Conservation (phyloP, 202 grass and related monocot genomes). For the Carex arenaria region DNA sequence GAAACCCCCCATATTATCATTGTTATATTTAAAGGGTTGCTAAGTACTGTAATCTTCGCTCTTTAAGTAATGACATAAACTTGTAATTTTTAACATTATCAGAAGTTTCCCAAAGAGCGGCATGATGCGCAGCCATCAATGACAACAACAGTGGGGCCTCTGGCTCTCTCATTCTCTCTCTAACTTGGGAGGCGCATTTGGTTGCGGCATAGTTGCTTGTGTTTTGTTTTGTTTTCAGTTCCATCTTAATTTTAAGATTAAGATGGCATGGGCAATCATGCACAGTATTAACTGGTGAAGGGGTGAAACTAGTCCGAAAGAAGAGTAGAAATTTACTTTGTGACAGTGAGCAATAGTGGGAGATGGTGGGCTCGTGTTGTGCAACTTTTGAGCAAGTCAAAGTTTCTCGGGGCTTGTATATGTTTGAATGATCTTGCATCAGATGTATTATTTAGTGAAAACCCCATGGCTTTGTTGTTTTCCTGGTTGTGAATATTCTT, state of each 20-base stretch:
- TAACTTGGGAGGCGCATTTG: slow-evolving; percentile 24
- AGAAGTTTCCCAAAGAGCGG: slow-evolving; percentile 49
- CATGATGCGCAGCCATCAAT: slow-evolving; percentile 58
- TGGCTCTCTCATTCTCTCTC: slow-evolving; percentile 19
- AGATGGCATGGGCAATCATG: slow-evolving; percentile 67
- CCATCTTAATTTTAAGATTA: slow-evolving; percentile 50
- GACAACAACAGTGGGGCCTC: slow-evolving; percentile 37
- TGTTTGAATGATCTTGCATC: background rate
- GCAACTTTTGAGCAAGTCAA: slow-evolving; percentile 14
- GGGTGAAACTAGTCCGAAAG: slow-evolving; percentile 36
- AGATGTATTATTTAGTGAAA: slow-evolving; percentile 17
- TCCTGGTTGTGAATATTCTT: slow-evolving; percentile 31
- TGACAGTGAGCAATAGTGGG: slow-evolving; percentile 40
- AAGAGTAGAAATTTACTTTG: slow-evolving; percentile 43
- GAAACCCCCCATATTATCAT: background rate
- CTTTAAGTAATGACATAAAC: background rate
- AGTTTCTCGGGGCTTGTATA: slow-evolving; percentile 16
- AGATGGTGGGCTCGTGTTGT: background rate
- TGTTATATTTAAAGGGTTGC: background rate
- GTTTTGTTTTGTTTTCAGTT: slow-evolving; percentile 29
- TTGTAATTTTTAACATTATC: slow-evolving; percentile 11
- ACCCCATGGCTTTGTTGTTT: slow-evolving; percentile 23
- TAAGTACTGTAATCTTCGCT: background rate
- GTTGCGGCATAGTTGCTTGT: slow-evolving; percentile 39
- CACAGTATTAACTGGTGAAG: slow-evolving; percentile 50